phyloP scores from a whole-genome alignment of 1,139 yeast species.

The Geotrichum fermentans region DNA sequence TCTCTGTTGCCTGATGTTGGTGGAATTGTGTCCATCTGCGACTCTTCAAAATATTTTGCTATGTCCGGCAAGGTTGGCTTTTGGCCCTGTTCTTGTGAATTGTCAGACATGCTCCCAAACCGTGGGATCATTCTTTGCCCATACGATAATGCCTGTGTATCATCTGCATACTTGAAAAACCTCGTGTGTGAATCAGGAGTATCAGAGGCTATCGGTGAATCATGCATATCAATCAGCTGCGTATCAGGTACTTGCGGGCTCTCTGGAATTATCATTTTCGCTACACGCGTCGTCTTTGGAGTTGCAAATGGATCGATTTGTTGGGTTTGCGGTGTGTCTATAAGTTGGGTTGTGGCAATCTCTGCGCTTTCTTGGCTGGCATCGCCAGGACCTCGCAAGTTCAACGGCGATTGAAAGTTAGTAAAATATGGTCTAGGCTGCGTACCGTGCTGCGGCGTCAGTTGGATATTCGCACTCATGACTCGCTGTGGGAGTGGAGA shows the following conservation, averaged over 20 bases:
- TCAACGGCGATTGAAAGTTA: not conserved
- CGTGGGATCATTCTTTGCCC: not conserved
- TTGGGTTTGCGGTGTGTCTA: not conserved
- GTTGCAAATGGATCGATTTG: constrained; percentile 5
- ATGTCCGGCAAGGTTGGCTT: not conserved
- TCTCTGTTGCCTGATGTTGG: not conserved
- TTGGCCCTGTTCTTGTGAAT: not conserved
- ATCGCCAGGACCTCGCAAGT: too few species aligned
- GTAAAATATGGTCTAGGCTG: not conserved
- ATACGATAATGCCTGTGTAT: constrained; percentile 1
- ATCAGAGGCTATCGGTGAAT: not conserved
- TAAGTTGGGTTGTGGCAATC: not conserved
- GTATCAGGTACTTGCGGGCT: constrained; percentile 6
- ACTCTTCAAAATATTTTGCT: not conserved
- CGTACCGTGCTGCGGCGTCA: not conserved
- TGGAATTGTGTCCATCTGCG: not conserved
- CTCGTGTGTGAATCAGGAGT: constrained; percentile 9
- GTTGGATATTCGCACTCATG: not conserved
- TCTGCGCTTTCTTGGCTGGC: constrained; percentile 1
- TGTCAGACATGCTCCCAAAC: not conserved
- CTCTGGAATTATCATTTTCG: not conserved
- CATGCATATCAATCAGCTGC: constrained; percentile 4
- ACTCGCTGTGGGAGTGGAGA: not conserved
- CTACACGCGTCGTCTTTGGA: constrained; percentile 2
- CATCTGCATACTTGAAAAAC: constrained; percentile 9